Conservation (phyloP, 768 basidiomycete species). For the Lactifluus echinatus region DNA sequence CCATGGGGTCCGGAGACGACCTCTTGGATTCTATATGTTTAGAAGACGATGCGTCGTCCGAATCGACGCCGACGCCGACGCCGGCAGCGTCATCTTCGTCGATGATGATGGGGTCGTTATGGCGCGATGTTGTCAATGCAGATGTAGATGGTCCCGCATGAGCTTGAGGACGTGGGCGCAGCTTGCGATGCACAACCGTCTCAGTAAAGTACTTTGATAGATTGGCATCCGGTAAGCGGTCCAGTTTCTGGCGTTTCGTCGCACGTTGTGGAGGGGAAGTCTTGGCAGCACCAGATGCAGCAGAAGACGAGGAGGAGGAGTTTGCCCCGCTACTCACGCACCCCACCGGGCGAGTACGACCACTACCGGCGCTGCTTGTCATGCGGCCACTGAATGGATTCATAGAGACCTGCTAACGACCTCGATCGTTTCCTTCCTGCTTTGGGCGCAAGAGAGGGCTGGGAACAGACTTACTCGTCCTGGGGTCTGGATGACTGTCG, state of each 20-base stretch:
- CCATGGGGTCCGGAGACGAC: slow-evolving; percentile 12
- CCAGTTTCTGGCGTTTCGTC: slow-evolving; percentile 4
- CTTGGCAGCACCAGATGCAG: not conserved
- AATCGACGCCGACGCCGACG: not conserved
- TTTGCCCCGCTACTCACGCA: not conserved
- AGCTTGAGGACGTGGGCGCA: not conserved
- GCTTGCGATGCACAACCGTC: not conserved
- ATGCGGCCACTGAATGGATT: slow-evolving; percentile 4
- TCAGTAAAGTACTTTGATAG: not conserved
- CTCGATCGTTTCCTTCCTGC: not conserved
- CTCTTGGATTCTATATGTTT: not conserved
- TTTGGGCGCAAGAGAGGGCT: not conserved
- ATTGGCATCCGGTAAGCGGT: not conserved
- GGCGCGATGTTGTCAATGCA: not conserved
- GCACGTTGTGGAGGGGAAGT: not conserved
- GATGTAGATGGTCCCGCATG: not conserved
- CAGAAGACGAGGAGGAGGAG: no score
- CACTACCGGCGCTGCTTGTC: not conserved
- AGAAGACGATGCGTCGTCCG: not conserved
- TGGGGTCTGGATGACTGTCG: slow-evolving; percentile 2
- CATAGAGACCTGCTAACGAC: not conserved
- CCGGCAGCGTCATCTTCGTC: slow-evolving; percentile 1
- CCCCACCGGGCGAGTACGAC: not conserved
- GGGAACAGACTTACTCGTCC: slow-evolving; percentile 1
- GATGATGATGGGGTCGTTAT: not conserved